Evolutionary conservation across 352 stramenopile species (phyloP).

Genomic region (Halophytophthora polymorphica): DNA sequence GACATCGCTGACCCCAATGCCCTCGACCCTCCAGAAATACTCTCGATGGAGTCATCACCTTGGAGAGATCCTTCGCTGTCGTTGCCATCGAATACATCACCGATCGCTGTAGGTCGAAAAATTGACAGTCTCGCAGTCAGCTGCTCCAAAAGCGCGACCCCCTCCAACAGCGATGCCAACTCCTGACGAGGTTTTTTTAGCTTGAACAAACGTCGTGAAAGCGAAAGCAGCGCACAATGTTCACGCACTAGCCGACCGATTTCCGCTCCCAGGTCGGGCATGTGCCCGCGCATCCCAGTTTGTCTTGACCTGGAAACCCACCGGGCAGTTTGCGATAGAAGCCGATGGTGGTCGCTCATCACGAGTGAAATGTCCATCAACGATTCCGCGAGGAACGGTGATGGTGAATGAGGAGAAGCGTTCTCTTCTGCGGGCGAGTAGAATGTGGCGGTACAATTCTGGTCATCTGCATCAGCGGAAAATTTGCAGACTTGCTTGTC

Average conservation of each 20-base stretch:
- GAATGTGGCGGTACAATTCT: slow-evolving; percentile 6
- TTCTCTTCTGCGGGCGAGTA: background rate
- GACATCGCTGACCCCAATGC: slow-evolving; percentile 8
- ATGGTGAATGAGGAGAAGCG: slow-evolving; percentile 8
- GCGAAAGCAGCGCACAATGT: slow-evolving; percentile 49
- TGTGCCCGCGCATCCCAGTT: background rate
- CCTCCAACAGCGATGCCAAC: slow-evolving; percentile 47
- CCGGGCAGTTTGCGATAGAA: slow-evolving; percentile 50
- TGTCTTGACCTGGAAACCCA: slow-evolving; percentile 42
- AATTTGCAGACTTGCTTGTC: slow-evolving; percentile 12
- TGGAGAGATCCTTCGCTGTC: slow-evolving; percentile 7
- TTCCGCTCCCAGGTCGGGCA: slow-evolving; percentile 39
- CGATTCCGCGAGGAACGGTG: slow-evolving; percentile 44
- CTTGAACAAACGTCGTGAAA: slow-evolving; percentile 44
- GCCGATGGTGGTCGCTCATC: slow-evolving; percentile 67
- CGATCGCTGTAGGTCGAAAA: slow-evolving; percentile 14
- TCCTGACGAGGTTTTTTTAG: slow-evolving; percentile 52
- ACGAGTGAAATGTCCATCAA: slow-evolving; percentile 73
- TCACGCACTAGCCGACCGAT: slow-evolving; percentile 51
- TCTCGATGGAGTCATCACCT: slow-evolving; percentile 14
- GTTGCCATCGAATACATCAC: slow-evolving; percentile 3
- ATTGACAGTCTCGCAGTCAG: slow-evolving; percentile 26
- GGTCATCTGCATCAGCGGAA: slow-evolving; percentile 15
- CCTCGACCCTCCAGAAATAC: background rate
- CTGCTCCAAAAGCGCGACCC: slow-evolving; percentile 46